A percentile compares a stretch with the other conserved stretches of the same genome.
phyloP scores from a whole-genome alignment of 2,329 filamentous ascomycete genomes.

The Gnomoniopsis sp. region DNA sequence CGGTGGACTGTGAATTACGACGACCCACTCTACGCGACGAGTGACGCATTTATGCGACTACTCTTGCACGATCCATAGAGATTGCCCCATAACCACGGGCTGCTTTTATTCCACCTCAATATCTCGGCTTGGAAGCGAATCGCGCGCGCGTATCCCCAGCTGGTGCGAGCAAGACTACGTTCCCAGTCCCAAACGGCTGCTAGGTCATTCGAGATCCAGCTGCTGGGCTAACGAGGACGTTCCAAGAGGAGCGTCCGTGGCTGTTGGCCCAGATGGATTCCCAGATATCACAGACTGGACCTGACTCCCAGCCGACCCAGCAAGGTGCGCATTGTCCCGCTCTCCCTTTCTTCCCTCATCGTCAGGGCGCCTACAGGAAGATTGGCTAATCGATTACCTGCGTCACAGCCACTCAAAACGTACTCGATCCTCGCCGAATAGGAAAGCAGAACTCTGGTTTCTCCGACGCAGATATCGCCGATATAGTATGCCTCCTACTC shows the following conservation, averaged over 20 bases:
- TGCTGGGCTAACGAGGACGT: slow-evolving; percentile 9
- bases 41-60: slow-evolving; percentile 10
- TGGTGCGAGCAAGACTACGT: background rate
- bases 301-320: slow-evolving; percentile 17
- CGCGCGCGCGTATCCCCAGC: background rate
- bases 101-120: background rate
- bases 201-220: slow-evolving; percentile 1
- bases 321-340: slow-evolving; percentile 13
- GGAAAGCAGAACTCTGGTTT: slow-evolving; percentile 81
- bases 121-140: background rate
- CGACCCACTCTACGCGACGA: slow-evolving; percentile 1
- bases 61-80: background rate
- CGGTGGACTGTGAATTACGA: background rate
- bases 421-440: slow-evolving; percentile 74
- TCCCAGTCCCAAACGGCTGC: slow-evolving; percentile 2
- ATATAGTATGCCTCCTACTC: slow-evolving; percentile 86
- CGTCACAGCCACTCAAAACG: slow-evolving; percentile 67
- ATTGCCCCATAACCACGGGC: background rate
- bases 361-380: background rate
- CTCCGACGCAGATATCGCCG: slow-evolving; percentile 75
- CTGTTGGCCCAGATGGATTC: slow-evolving; percentile 16
- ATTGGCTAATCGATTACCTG: slow-evolving; percentile 8
- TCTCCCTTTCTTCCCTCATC: background rate
- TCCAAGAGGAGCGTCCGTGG: slow-evolving; percentile 1
- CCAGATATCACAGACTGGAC: slow-evolving; percentile 3